A percentile compares a stretch with the other conserved stretches of the same genome.
Conservation (phyloP, 257 asterid species). For the Datura wrightii region DNA sequence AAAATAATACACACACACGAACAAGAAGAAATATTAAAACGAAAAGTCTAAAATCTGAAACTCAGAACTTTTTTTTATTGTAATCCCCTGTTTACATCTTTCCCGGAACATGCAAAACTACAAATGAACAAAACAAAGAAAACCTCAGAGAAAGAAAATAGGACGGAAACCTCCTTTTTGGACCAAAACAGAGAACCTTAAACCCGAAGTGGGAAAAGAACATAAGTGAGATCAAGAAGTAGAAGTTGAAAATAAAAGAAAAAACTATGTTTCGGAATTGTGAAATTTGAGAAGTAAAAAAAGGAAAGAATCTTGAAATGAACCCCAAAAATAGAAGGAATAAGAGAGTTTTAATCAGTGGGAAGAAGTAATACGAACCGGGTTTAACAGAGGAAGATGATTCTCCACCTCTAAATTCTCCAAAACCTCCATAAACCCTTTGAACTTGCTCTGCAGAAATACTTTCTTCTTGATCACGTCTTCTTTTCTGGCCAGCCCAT, state of each 20-base stretch:
- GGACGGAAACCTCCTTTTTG: not conserved
- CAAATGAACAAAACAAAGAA: not conserved
- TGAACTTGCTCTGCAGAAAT: slow-evolving; percentile 44
- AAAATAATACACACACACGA: too few species aligned
- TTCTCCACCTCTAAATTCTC: slow-evolving; percentile 44
- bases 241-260: not conserved
- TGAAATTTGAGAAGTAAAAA: not conserved
- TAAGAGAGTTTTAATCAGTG: not conserved
- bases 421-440: slow-evolving; percentile 42
- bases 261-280: not conserved
- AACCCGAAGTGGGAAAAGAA: not conserved
- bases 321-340: not conserved
- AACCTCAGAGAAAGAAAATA: not conserved
- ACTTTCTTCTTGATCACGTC: slow-evolving; percentile 62
- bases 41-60: too few species aligned
- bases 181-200: not conserved
- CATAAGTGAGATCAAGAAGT: not conserved
- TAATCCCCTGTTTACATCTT: slow-evolving; percentile 22
- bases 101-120: slow-evolving; percentile 39
- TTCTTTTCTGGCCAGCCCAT: slow-evolving; percentile 73
- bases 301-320: not conserved
- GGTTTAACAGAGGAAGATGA: slow-evolving; percentile 53
- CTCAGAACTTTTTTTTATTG: too few species aligned
- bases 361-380: slow-evolving; percentile 45
- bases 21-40: too few species aligned